These are phyloP conservation scores for Trichoderma sp. DNA, from an alignment of 2,329 filamentous ascomycete species.

Conservation along the genomic window DNA sequence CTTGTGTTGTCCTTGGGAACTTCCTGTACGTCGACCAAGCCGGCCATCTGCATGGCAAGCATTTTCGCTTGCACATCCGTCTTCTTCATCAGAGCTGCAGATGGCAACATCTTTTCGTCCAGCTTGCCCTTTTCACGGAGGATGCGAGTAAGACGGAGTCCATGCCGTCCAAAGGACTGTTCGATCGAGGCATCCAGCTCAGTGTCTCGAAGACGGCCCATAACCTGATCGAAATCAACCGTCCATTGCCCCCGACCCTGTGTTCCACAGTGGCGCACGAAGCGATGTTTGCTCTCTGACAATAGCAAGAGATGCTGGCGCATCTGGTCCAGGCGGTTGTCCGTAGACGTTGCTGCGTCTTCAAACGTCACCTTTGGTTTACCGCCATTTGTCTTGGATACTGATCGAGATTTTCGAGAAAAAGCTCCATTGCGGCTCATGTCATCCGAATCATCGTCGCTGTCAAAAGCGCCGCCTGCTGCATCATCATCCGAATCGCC, in stretches of 20 bases:
- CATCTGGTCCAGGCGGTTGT: conserved; percentile 61
- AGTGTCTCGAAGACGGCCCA: conserved; percentile 70
- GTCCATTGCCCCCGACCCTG: conserved; percentile 75
- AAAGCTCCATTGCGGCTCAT: conserved; percentile 39
- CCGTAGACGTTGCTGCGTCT: conserved; percentile 47
- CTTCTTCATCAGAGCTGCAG: conserved; percentile 80
- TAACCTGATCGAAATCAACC: conserved; percentile 77
- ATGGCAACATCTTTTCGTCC: conserved; percentile 88
- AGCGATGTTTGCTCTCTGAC: conserved; percentile 68
- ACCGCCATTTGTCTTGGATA: conserved; percentile 42
- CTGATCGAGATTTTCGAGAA: conserved; percentile 34
- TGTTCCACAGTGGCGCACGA: conserved; percentile 68
- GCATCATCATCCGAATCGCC: conserved; percentile 43
- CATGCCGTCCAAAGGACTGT: conserved; percentile 74
- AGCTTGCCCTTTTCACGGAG: conserved; percentile 85
- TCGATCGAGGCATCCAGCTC: conserved; percentile 84
- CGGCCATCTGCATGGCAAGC: conserved; percentile 81
- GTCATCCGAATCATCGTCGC: conserved; percentile 41
- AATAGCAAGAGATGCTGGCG: conserved; percentile 75
- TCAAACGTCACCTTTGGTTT: conserved; percentile 57
- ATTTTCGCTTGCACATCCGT: conserved; percentile 84
- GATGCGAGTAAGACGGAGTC: conserved; percentile 82
- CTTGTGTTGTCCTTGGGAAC: conserved; percentile 86
- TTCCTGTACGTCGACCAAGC: conserved; percentile 90
- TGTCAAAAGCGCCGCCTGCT: conserved; percentile 32